Base-by-base conservation (phyloP, 306 rosid genomes). In the Castanea mollissima region DNA sequence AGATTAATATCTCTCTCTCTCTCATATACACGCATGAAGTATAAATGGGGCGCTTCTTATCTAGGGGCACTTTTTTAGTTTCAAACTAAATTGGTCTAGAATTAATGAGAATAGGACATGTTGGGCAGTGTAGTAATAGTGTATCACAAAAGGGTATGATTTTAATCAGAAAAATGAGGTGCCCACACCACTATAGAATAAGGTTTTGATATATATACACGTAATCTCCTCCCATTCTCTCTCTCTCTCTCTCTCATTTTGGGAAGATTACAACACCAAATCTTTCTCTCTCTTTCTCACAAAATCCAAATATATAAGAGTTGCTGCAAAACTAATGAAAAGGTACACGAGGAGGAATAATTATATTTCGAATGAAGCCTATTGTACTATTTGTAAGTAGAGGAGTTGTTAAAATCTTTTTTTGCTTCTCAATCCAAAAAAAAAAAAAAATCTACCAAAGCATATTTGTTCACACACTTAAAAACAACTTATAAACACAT, bases 1-100 rank as follows among this genome's bases (percentile, higher is more conserved):
- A 68, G 81, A 84, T 84, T 83, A 84, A 88, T 85, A 80, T 73
- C 76, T 75, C 68, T 75, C 81, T 78, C 67, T 56, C 77, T 68
- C 80, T 13, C 78, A 57, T 44, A 41, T 77, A 46, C 70, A 31
- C 74, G 74, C 74, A 46, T 80, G 69, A 83, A 81, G 79, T 69
- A 52, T 84, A 79, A 69, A 81, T 49, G 79, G 75, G 83, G 78
- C 81, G 57, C 87, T 70, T 80, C 84, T 64, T 76, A 59, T 75
- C 68, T 35, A 78, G 62, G 78, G 83, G 82, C 83, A 63, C 74
- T 81, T 73, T 79, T 69, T 77, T 80, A 81, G 59, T 11, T 75
- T 44, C 51, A 49, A 76, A 58, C 56, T 44, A 27, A 62, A 25
- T 71, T 68, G 54, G 46, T 69, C 13, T 70, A 55, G 46, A 55